phyloP scores from a whole-genome alignment of 2,329 filamentous ascomycete species.

The Colletotrichum sp. region DNA sequence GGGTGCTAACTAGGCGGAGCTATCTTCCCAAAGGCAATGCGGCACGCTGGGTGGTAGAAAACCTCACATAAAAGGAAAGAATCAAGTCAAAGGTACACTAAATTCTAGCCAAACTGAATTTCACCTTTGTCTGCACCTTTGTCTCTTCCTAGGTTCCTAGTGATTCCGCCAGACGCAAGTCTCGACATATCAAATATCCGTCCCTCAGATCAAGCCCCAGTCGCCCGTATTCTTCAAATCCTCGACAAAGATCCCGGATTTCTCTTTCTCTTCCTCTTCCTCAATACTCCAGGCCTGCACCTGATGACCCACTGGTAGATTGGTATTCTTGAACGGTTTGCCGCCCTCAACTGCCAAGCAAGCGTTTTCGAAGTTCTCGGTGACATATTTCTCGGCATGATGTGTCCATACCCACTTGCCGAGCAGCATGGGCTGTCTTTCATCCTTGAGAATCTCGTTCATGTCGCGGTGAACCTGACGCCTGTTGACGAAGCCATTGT shows the following conservation, averaged over 20 bases:
- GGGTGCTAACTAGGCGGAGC: fast-evolving
- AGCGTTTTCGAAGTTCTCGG: not conserved
- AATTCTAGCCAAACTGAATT: not conserved
- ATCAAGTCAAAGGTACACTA: not conserved
- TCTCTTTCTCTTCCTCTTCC: not conserved
- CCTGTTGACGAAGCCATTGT: not conserved
- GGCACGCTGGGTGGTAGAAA: not conserved
- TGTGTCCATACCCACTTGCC: not conserved
- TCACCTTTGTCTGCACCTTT: not conserved
- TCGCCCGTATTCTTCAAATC: not conserved
- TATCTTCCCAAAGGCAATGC: not conserved
- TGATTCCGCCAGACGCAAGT: fast-evolving
- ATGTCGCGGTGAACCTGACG: not conserved
- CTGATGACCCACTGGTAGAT: not conserved
- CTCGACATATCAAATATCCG: not conserved
- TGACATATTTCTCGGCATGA: not conserved
- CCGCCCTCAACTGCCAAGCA: not conserved
- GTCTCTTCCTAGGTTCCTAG: not conserved
- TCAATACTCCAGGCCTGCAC: not conserved
- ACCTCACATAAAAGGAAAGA: fast-evolving
- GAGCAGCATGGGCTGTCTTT: not conserved
- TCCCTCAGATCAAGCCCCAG: not conserved
- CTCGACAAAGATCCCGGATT: not conserved
- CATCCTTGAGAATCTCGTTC: not conserved
- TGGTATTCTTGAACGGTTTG: not conserved